Evolutionary conservation across 768 basidiomycete genomes (phyloP).

Genomic region (Kwoniella pini): DNA sequence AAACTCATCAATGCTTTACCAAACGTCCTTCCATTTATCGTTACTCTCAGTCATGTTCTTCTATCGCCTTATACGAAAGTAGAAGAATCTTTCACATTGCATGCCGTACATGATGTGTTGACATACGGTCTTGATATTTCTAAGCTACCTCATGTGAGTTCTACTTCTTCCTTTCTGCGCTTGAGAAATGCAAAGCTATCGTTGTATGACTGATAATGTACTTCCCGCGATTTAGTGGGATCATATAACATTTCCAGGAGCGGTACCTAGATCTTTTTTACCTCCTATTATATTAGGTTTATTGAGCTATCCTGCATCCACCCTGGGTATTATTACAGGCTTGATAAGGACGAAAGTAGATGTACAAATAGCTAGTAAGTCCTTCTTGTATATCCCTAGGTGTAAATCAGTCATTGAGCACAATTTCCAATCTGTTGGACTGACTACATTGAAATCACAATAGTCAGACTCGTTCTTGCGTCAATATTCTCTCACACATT

Average conservation of each 20-base stretch:
- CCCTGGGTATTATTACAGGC: conserved; percentile 57
- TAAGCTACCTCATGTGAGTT: conserved; percentile 14
- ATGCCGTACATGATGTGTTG: conserved; percentile 83
- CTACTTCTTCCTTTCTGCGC: too few relatives aligned
- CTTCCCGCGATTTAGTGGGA: conserved; percentile 66
- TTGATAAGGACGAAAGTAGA: conserved; percentile 64
- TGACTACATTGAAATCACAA: not conserved
- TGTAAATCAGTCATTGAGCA: too few relatives aligned
- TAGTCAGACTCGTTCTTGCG: conserved; percentile 76
- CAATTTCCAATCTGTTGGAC: too few relatives aligned
- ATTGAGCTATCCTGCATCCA: conserved; percentile 60
- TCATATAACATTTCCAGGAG: conserved; percentile 82
- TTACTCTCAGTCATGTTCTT: conserved; percentile 62
- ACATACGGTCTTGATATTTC: conserved; percentile 64
- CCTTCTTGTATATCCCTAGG: too few relatives aligned
- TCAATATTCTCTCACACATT: conserved; percentile 66
- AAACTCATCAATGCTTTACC: conserved; percentile 25
- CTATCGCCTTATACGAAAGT: conserved; percentile 91
- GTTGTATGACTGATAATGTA: too few relatives aligned
- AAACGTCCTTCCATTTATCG: conserved; percentile 26
- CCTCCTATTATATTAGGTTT: conserved; percentile 72
- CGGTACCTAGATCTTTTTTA: conserved; percentile 82
- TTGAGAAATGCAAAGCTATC: too few relatives aligned
- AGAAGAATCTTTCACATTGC: conserved; percentile 94
- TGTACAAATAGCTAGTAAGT: conserved; percentile 67